Evolutionary conservation across 257 asterid genomes (phyloP).

Genomic region (Anisodus acutangulus): DNA sequence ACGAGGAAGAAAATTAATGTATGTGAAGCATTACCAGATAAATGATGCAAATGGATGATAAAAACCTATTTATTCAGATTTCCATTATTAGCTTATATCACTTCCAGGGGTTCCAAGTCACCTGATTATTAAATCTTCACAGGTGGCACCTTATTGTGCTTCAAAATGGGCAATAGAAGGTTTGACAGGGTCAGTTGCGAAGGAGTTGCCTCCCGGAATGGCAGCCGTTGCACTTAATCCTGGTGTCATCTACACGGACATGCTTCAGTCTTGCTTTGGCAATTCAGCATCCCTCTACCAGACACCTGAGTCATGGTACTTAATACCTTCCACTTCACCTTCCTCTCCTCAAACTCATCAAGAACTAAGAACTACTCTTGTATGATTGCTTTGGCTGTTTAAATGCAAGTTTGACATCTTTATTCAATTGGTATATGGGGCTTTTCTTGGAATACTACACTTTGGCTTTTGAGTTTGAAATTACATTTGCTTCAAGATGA

Average conservation of each 20-base stretch:
- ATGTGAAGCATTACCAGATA: background rate
- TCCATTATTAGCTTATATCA: background rate
- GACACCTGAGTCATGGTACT: constrained; percentile 86
- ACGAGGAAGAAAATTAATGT: background rate
- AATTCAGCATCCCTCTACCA: constrained; percentile 77
- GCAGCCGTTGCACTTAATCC: constrained; percentile 90
- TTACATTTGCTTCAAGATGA: background rate
- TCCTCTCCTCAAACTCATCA: constrained; percentile 5
- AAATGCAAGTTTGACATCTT: background rate
- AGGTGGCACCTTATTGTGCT: constrained; percentile 99
- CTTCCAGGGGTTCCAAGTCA: background rate
- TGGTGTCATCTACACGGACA: constrained; percentile 88
- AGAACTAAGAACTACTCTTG: background rate
- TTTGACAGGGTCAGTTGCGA: constrained; percentile 80
- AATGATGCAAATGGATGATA: background rate
- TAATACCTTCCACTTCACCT: constrained; percentile 27
- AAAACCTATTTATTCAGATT: background rate
- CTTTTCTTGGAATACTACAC: background rate
- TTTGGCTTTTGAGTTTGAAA: background rate
- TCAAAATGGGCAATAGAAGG: constrained; percentile 99
- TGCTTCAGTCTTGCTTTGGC: constrained; percentile 97
- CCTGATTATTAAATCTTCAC: constrained; percentile 30
- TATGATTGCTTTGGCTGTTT: background rate
- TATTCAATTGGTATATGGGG: background rate
- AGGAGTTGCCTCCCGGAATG: constrained; percentile 86